Conservation (phyloP, 805 yeast genomes). For the Alloascoidea africana region DNA sequence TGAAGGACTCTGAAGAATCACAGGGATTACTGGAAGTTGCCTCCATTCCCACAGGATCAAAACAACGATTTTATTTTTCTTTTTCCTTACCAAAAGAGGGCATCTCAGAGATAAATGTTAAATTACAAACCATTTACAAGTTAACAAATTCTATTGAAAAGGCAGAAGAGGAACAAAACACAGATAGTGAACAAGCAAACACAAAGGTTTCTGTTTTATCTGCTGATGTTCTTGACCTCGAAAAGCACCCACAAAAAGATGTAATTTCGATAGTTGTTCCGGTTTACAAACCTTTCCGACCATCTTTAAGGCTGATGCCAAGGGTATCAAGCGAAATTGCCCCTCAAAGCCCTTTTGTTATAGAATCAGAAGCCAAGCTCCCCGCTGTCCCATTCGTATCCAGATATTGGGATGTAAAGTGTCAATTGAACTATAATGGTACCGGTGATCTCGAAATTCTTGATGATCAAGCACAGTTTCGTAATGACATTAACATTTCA, state of each 20-base stretch:
- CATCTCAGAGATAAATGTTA: no score
- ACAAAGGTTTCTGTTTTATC: no score
- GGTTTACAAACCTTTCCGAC: background rate
- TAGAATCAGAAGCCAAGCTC: background rate
- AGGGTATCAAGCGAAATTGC: background rate
- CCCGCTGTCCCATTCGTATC: background rate
- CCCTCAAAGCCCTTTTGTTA: background rate
- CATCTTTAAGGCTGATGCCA: background rate
- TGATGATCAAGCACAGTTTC: background rate
- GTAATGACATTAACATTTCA: background rate
- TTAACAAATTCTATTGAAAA: no score
- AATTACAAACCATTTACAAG: no score
- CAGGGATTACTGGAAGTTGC: no score
- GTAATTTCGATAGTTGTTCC: background rate
- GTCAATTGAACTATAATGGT: conserved; percentile 1
- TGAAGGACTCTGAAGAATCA: no score
- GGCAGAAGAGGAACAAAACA: no score
- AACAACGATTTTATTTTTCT: no score
- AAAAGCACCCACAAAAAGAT: background rate
- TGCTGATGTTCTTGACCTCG: no score
- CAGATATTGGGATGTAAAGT: background rate
- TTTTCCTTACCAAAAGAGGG: no score
- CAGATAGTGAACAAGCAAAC: no score
- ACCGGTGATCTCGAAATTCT: background rate
- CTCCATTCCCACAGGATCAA: no score